Conservation (phyloP, 805 yeast genomes). For the Starmerella lactis-condensi region DNA sequence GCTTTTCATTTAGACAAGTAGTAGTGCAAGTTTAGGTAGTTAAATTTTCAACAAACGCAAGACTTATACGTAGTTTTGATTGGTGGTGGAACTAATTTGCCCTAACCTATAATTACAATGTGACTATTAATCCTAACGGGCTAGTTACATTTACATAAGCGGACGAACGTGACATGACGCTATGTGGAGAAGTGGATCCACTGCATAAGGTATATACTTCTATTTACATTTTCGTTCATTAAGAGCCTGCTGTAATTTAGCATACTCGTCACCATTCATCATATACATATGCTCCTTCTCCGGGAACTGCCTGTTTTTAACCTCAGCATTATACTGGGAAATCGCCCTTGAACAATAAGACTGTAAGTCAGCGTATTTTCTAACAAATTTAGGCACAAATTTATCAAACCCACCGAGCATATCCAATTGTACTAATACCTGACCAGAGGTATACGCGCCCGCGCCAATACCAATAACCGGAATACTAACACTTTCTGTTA, state of each 20-base stretch:
- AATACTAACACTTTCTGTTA: slow-evolving; percentile 40
- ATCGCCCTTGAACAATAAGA: slow-evolving; percentile 35
- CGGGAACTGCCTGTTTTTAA: slow-evolving; percentile 42
- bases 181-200: too few species aligned
- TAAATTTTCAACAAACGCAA: too few species aligned
- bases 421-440: slow-evolving; percentile 76
- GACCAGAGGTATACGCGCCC: slow-evolving; percentile 68
- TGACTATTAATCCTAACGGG: too few species aligned
- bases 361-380: slow-evolving; percentile 40
- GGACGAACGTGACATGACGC: too few species aligned
- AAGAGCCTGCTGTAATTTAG: slow-evolving; percentile 23
- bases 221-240: not conserved
- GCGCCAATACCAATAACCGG: slow-evolving; percentile 97
- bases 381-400: slow-evolving; percentile 53
- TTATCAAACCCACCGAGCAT: slow-evolving; percentile 46
- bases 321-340: slow-evolving; percentile 39
- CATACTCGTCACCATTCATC: slow-evolving; percentile 45
- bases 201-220: too few species aligned
- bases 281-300: slow-evolving; percentile 43
- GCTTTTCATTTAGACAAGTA: too few species aligned
- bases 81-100: too few species aligned
- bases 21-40: too few species aligned
- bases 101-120: too few species aligned
- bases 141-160: too few species aligned
- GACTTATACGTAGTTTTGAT: too few species aligned